Conservation (phyloP, 495 filamentous ascomycete genomes). For the Lichenothelia convexa region DNA sequence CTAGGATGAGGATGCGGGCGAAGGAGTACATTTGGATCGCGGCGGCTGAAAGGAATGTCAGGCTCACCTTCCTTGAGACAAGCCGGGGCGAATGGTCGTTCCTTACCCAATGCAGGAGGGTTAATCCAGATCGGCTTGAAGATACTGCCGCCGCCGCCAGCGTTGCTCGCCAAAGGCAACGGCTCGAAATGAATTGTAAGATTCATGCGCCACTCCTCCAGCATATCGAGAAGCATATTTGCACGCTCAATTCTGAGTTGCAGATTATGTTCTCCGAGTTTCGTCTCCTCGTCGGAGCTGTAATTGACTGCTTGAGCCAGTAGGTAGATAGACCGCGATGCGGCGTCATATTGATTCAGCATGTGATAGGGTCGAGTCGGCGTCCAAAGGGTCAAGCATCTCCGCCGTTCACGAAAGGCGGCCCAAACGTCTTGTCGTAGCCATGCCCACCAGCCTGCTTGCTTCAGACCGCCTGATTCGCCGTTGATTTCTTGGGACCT, state of each 20-base stretch:
- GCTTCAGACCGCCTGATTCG: slow-evolving; percentile 18
- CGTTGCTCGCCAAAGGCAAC: slow-evolving; percentile 5
- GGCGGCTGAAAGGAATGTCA: background rate
- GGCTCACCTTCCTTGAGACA: background rate
- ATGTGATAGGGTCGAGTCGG: slow-evolving; percentile 5
- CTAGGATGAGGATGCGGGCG: slow-evolving; percentile 12
- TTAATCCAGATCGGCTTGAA: slow-evolving; percentile 17
- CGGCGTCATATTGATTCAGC: slow-evolving; percentile 8
- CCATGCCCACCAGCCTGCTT: slow-evolving; percentile 26
- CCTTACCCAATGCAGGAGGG: slow-evolving; percentile 9
- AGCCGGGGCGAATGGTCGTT: background rate
- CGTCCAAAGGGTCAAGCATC: slow-evolving; percentile 11
- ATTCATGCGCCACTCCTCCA: slow-evolving; percentile 14
- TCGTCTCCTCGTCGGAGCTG: slow-evolving; percentile 11
- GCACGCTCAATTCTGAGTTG: slow-evolving; percentile 9
- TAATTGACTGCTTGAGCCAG: slow-evolving; percentile 11
- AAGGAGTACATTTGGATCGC: slow-evolving; percentile 12
- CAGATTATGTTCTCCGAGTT: slow-evolving; percentile 7
- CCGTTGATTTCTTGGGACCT: slow-evolving; percentile 22
- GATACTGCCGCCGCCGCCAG: background rate
- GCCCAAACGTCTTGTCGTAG: slow-evolving; percentile 13
- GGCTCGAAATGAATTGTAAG: slow-evolving; percentile 13
- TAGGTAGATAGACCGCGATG: slow-evolving; percentile 7
- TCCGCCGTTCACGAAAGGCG: slow-evolving; percentile 8
- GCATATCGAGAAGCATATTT: slow-evolving; percentile 10